phyloP scores from a whole-genome alignment of 2,329 filamentous ascomycete species.

The Coniosporium tulheliwenetii region DNA sequence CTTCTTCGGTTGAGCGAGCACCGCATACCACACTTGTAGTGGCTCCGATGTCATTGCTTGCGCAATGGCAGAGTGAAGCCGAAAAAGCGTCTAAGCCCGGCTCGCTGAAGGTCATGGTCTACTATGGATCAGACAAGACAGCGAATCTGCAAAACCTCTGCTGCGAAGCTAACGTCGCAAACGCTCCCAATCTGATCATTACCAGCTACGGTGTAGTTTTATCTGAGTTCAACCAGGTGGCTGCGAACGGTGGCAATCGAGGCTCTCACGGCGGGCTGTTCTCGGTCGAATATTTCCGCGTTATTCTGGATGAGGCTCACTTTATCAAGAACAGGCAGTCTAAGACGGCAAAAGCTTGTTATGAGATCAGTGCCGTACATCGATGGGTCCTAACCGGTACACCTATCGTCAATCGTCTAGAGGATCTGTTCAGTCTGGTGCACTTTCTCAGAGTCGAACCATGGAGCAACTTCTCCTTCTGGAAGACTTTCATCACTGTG shows the following conservation, averaged over 20 bases:
- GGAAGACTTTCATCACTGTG: slow-evolving; percentile 96
- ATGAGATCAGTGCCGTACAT: slow-evolving; percentile 71
- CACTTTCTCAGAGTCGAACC: slow-evolving; percentile 88
- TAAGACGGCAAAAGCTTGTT: slow-evolving; percentile 91
- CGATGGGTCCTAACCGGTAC: slow-evolving; percentile 91
- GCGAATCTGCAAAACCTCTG: slow-evolving; percentile 67
- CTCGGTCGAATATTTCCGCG: slow-evolving; percentile 81
- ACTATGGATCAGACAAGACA: slow-evolving; percentile 79
- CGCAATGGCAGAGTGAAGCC: slow-evolving; percentile 94
- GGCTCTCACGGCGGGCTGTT: slow-evolving; percentile 57
- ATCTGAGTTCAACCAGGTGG: slow-evolving; percentile 71
- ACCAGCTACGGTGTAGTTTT: slow-evolving; percentile 88
- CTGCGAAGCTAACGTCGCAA: slow-evolving; percentile 52
- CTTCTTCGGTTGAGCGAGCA: slow-evolving; percentile 46
- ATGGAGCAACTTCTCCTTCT: slow-evolving; percentile 98
- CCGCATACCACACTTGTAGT: slow-evolving; percentile 86
- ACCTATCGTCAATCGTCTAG: slow-evolving; percentile 88
- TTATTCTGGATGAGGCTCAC: slow-evolving; percentile 92
- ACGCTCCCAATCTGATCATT: slow-evolving; percentile 79
- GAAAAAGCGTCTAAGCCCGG: slow-evolving; percentile 77
- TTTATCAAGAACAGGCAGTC: slow-evolving; percentile 76
- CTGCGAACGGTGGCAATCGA: slow-evolving; percentile 48
- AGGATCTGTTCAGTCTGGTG: slow-evolving; percentile 87
- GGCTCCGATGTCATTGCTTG: slow-evolving; percentile 92
- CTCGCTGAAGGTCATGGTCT: slow-evolving; percentile 70